These are phyloP conservation scores for Inga laurina DNA, from an alignment of 306 rosid genomes.

Conservation along the genomic window DNA sequence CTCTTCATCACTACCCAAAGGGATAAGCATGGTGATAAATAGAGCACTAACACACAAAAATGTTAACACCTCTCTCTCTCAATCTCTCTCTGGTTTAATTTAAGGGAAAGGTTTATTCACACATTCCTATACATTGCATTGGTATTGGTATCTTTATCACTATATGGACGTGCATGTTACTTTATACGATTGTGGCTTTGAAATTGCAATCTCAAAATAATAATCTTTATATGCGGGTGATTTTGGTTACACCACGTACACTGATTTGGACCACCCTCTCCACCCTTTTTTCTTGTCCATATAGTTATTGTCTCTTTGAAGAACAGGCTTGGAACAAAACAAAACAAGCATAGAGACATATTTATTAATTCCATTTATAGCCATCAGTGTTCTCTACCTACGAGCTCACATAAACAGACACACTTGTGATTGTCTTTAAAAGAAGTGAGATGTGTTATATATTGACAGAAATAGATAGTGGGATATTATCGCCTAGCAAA, in stretches of 20 bases:
- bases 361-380: slow-evolving; percentile 8
- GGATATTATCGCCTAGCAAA: background rate
- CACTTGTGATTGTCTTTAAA: slow-evolving; percentile 16
- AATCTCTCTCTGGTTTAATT: background rate
- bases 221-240: slow-evolving; percentile 21
- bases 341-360: slow-evolving; percentile 17
- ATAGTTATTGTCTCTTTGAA: slow-evolving; percentile 31
- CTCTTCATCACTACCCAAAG: slow-evolving; percentile 14
- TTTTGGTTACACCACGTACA: slow-evolving; percentile 31
- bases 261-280: slow-evolving; percentile 23
- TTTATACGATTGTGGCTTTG: slow-evolving; percentile 36
- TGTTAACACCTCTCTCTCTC: too few species aligned
- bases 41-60: slow-evolving; percentile 20
- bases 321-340: slow-evolving; percentile 19
- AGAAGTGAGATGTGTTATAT: background rate
- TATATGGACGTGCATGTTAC: background rate
- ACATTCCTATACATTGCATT: slow-evolving; percentile 26
- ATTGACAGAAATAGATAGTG: background rate
- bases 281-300: background rate
- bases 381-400: slow-evolving; percentile 23
- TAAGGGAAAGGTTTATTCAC: slow-evolving; percentile 24
- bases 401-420: background rate
- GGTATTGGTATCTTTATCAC: background rate
- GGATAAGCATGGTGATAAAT: slow-evolving; percentile 38
- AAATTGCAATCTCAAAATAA: slow-evolving; percentile 22